Evolutionary conservation across 305 asterid species (phyloP), one percentile per base, ranked within the genome.

Genomic region (Withania somnifera): DNA sequence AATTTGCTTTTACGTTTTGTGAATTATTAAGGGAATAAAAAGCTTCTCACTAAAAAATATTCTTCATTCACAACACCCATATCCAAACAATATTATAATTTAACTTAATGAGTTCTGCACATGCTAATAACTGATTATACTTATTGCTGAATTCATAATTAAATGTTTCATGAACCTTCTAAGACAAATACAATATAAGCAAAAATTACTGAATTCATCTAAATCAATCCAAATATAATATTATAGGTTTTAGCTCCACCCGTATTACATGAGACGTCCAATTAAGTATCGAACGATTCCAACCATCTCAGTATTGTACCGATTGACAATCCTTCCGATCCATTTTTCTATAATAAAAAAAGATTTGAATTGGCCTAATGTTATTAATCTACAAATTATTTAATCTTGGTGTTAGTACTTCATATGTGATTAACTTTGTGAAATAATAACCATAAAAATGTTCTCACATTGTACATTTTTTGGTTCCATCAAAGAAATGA

Each of bases 1-100:
- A 34, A 66, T 66, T n/a, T 66, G 5, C 4, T 34, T 32, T 64
- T 0, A 7, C 1, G 8, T 30, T 0, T 2, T 63, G 0, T 0
- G 1, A 0, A 30, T 0, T 0, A 64, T 4, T 3, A 32, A 64
- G 7, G 8, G 1, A 8, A 1, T 7, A n/a, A 64, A 32, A 34
- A 0, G 0, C 8, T 4, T 0, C 7, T 64, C 8, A 17, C 4
- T 5, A 0, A 17, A 0, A 17, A 32, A 17, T 0, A 32, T 32
- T 64, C 7, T 32, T 17, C 45, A 7, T 3, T 34, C 1, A 32
- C 4, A 32, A 63, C 6, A 2, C 13, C 14, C 11, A 2, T 61
- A 11, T 0, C 1, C 2, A 60, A 0, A 2, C 2, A 4, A 26
- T 26, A 7, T 1, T 11, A 60, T 11, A 3, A 26, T 60, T 2